A percentile compares a stretch with the other conserved stretches of the same genome.
phyloP scores from a whole-genome alignment of 2,329 filamentous ascomycete species.

The Emericellopsis cladophorae region DNA sequence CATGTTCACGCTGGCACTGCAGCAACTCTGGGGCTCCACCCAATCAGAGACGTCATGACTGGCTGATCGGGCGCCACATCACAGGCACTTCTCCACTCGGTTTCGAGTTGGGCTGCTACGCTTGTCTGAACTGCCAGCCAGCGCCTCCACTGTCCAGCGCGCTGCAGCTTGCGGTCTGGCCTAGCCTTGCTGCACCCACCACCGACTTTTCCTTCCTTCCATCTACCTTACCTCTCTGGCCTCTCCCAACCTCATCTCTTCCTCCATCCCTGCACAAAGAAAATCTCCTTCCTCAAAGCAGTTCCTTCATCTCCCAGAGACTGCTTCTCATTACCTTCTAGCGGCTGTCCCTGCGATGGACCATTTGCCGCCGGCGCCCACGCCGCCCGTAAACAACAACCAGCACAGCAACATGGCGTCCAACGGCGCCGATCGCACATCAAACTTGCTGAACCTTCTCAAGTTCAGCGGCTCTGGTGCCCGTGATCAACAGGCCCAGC shows the following conservation, averaged over 20 bases:
- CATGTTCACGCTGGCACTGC: too few species aligned
- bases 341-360: constrained; percentile 9
- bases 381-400: constrained; percentile 25
- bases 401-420: constrained; percentile 19
- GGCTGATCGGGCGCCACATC: constrained; percentile 4
- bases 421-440: constrained; percentile 31
- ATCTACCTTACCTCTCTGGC: too few species aligned
- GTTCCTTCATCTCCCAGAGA: too few species aligned
- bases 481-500: constrained; percentile 17
- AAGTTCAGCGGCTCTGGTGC: constrained; percentile 37
- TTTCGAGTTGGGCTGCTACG: constrained; percentile 3
- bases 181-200: too few species aligned
- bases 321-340: background rate
- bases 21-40: too few species aligned
- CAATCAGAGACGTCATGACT: constrained; percentile 1
- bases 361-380: constrained; percentile 38
- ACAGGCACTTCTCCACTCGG: constrained; percentile 1
- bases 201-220: too few species aligned
- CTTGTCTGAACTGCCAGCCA: background rate
- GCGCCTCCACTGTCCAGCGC: too few species aligned
- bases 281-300: background rate
- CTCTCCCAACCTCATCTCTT: background rate
- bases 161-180: too few species aligned
- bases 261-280: background rate
- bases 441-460: constrained; percentile 46